A percentile compares a stretch with the other conserved stretches of the same genome.
phyloP scores from a whole-genome alignment of 1,139 yeast species.

The Diutina rugosa region DNA sequence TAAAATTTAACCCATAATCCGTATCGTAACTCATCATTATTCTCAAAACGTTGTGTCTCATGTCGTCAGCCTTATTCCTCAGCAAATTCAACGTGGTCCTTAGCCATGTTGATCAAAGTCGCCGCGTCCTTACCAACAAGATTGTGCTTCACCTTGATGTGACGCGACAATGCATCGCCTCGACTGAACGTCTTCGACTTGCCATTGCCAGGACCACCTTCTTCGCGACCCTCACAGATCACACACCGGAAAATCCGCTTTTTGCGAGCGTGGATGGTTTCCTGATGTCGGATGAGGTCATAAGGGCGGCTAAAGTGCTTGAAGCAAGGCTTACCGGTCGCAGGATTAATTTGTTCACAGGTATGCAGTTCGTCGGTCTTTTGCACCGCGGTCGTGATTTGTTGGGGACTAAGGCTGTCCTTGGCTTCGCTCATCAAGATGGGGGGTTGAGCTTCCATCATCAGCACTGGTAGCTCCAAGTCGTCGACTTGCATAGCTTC shows the following conservation, averaged over 20 bases:
- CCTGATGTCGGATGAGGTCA: slow-evolving; percentile 37
- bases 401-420: background rate
- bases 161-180: slow-evolving; percentile 38
- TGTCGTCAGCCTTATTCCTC: background rate
- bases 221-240: slow-evolving; percentile 34
- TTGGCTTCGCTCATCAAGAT: background rate
- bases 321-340: slow-evolving; percentile 29
- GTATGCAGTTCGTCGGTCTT: slow-evolving; percentile 12
- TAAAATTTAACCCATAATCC: background rate
- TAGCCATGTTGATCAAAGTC: slow-evolving; percentile 60
- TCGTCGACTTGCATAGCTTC: slow-evolving; percentile 1
- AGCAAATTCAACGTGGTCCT: slow-evolving; percentile 57
- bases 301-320: slow-evolving; percentile 36
- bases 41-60: background rate
- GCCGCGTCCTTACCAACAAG: slow-evolving; percentile 34
- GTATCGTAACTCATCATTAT: background rate
- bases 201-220: slow-evolving; percentile 44
- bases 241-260: slow-evolving; percentile 38
- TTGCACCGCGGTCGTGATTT: background rate
- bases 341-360: slow-evolving; percentile 34
- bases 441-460: background rate
- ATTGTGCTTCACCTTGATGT: slow-evolving; percentile 37
- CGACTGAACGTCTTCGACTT: slow-evolving; percentile 40
- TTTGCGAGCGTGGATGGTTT: slow-evolving; percentile 35
- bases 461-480: no score